Percentiles rank a stretch among this genome's conserved stretches.
These are phyloP conservation scores for Ceratobasidium theobromae DNA, from an alignment of 1,284 basidiomycete genomes.

Conservation along the genomic window DNA sequence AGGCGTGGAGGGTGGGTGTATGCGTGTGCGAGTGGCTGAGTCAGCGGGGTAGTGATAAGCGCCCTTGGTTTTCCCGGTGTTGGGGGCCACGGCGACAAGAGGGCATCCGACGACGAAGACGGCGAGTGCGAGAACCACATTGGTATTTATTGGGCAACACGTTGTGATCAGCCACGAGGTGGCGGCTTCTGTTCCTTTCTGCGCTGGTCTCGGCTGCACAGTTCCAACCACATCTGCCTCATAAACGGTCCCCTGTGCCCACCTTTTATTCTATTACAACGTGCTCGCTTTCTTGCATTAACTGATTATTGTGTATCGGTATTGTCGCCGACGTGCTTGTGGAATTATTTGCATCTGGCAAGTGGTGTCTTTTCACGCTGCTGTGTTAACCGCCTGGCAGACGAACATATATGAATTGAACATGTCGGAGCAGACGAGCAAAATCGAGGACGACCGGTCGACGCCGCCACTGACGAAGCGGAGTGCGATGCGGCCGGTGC, in stretches of 20 bases:
- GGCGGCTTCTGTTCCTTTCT: slow-evolving; percentile 26
- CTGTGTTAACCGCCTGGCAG: not conserved
- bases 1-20: not conserved
- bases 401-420: slow-evolving; percentile 12
- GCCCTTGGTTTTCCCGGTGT: not conserved
- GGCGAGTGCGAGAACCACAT: not conserved
- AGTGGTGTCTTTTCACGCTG: not conserved
- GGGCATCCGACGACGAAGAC: too few species aligned
- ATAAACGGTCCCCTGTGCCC: slow-evolving; percentile 31
- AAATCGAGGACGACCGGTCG: slow-evolving; percentile 22
- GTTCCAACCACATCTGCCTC: slow-evolving; percentile 14
- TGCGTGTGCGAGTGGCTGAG: not conserved
- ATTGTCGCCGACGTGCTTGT: too few species aligned
- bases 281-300: too few species aligned
- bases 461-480: slow-evolving; percentile 26
- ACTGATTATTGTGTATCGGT: slow-evolving; percentile 32
- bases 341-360: slow-evolving; percentile 12
- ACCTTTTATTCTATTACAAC: not conserved
- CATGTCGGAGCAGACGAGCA: not conserved
- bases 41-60: slow-evolving; percentile 5
- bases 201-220: slow-evolving; percentile 5
- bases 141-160: slow-evolving; percentile 9
- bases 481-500: slow-evolving; percentile 10
- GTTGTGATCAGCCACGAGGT: slow-evolving; percentile 27
- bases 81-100: too few species aligned